A percentile compares a stretch with the other conserved stretches of the same genome.
phyloP scores from a whole-genome alignment of 192 early-diverging fungal species.

The Mortierella claussenii region DNA sequence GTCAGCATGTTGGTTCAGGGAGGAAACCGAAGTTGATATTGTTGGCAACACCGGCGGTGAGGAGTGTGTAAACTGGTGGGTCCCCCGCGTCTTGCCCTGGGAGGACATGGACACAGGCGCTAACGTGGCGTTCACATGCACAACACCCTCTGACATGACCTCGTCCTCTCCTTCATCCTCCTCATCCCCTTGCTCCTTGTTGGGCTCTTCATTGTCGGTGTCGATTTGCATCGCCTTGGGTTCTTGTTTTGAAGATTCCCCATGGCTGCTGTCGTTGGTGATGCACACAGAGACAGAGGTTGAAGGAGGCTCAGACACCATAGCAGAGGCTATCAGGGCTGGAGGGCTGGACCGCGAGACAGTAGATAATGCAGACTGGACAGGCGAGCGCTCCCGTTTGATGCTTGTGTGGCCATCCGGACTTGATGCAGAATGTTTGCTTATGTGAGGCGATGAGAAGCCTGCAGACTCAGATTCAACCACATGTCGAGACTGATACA shows the following conservation, averaged over 20 bases:
- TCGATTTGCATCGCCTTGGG: background rate
- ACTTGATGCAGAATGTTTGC: background rate
- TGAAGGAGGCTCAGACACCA: background rate
- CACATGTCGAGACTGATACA: background rate
- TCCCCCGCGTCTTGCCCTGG: background rate
- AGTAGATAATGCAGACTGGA: background rate
- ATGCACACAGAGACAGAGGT: background rate
- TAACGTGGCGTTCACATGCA: constrained; percentile 27
- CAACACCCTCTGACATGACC: constrained; percentile 52
- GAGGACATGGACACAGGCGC: constrained; percentile 14
- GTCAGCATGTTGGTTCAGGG: background rate
- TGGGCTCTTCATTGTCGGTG: background rate
- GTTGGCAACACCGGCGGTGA: constrained; percentile 8
- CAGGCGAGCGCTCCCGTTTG: background rate
- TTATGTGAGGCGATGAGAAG: background rate
- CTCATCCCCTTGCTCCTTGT: constrained; percentile 12
- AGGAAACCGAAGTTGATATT: constrained; percentile 20
- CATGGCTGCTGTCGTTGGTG: background rate
- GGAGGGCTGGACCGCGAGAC: background rate
- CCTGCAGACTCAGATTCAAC: background rate
- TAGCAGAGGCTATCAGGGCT: background rate
- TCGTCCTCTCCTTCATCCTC: constrained; percentile 46
- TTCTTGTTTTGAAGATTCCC: background rate
- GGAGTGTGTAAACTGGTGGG: background rate
- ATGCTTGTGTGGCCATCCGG: background rate